Base-by-base conservation (phyloP, 2,329 filamentous ascomycete species). In the Penicillium nordicum region DNA sequence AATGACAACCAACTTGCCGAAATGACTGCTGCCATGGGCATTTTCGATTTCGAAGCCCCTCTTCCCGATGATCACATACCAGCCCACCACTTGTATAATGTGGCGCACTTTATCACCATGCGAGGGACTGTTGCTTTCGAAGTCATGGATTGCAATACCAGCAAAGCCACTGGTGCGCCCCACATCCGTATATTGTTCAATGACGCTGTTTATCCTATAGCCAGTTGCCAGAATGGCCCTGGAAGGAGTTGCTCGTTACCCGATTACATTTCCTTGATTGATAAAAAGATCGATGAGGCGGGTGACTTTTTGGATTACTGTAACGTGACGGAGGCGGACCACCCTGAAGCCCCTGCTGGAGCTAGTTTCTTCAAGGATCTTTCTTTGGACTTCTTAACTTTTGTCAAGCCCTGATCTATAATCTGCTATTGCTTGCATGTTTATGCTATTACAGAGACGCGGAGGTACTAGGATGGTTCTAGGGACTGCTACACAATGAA, bases 1-100 rank as follows among this genome's bases (percentile, higher is more conserved):
- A 87, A 88, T 57, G 86, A 88, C 62, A 85, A 85, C 4, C 86
- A 88, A 64, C 78, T 88, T 40, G 84, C 80, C 47, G 81, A 88
- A 69, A 74, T 88, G 7, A 79, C 82, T 0, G 80, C 83, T 1
- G 79, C 80, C 6, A 79, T 81, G 16, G 86, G 86, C 1, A 79
- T 88, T 1, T 88, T 86, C 62, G 85, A 88, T 58, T 72, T 76
- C 9, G 79, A 87, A 62, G 63, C 71, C 3, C 67, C 75, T 2
- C 76, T 88, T 0, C 76, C 81, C 0, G 72, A 75, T 1, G 78
- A 77, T 3, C 69, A 71, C 30, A 80, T 81, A 30, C 75, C 81
- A 12, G 69, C 76, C 11, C 64, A 78, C 41, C 75, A 82, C 37
- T 74, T 82, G 9, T 88, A 82, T 67, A 74, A 79, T n/a, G 78